Conservation (phyloP, 2,329 filamentous ascomycete genomes). For the Phialocephala subalpina region DNA sequence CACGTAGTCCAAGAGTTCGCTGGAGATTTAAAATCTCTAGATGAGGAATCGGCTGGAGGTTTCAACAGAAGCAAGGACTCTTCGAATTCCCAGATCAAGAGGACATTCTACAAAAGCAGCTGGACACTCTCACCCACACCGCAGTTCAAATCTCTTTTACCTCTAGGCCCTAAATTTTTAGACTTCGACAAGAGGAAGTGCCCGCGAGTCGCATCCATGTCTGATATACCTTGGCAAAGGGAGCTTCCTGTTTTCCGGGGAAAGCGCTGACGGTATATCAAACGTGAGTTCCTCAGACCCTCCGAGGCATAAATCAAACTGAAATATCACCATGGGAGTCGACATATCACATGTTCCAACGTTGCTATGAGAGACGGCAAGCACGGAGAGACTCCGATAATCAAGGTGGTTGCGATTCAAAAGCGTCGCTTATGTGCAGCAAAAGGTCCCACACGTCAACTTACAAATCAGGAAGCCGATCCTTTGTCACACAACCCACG, state of each 20-base stretch:
- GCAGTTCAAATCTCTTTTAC: neutral
- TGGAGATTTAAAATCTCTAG: too few relatives aligned
- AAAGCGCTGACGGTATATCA: neutral
- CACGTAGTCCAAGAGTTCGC: too few relatives aligned
- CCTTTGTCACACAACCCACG: neutral
- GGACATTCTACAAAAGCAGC: neutral
- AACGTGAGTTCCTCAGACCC: neutral
- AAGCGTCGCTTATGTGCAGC: too few relatives aligned
- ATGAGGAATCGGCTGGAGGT: too few relatives aligned
- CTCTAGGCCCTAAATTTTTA: neutral
- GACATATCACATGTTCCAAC: neutral
- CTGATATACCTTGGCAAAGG: neutral
- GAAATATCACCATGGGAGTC: too few relatives aligned
- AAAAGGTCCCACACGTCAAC: too few relatives aligned
- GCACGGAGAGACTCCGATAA: neutral
- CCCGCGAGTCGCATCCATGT: constrained; percentile 2
- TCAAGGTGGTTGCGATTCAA: too few relatives aligned
- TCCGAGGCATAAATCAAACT: neutral
- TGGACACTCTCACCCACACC: neutral
- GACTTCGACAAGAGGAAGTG: neutral
- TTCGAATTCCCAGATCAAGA: neutral
- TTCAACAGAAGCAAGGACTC: too few relatives aligned
- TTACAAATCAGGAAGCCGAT: too few relatives aligned
- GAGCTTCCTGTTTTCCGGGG: neutral
- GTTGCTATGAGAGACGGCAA: neutral